Percentiles rank a stretch among this genome's conserved stretches.
These are phyloP conservation scores for Epichloe sp. DNA, from an alignment of 2,329 filamentous ascomycete species.

Conservation along the genomic window DNA sequence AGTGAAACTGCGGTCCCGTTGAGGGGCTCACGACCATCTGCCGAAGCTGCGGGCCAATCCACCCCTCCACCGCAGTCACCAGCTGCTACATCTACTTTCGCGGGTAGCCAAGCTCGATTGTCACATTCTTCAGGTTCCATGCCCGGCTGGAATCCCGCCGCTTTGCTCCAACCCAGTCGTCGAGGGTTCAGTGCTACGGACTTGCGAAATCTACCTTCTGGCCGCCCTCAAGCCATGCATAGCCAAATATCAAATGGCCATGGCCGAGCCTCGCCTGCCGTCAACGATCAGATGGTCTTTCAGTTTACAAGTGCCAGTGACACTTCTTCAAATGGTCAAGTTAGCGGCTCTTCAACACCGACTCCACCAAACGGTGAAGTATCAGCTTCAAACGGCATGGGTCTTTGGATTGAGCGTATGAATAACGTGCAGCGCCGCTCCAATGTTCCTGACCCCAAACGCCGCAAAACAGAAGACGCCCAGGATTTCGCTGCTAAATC, in stretches of 20 bases:
- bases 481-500: constrained; percentile 26
- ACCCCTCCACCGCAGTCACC: background rate
- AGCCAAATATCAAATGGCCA: constrained; percentile 3
- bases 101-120: constrained; percentile 14
- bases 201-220: constrained; percentile 13
- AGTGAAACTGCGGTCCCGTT: constrained; percentile 5
- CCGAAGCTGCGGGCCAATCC: background rate
- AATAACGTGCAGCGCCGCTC: constrained; percentile 60
- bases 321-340: constrained; percentile 19
- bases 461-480: constrained; percentile 42
- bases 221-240: constrained; percentile 8
- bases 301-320: constrained; percentile 28
- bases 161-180: constrained; percentile 26
- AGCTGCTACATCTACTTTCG: background rate
- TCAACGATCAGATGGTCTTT: constrained; percentile 23
- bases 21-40: constrained; percentile 3
- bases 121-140: constrained; percentile 15
- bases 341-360: constrained; percentile 22
- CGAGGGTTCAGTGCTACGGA: constrained; percentile 17
- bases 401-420: constrained; percentile 58
- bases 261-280: constrained; percentile 9
- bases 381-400: constrained; percentile 28
- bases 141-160: constrained; percentile 28
- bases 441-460: constrained; percentile 48
- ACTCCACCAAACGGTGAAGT: constrained; percentile 15